Evolutionary conservation across 306 rosid species (phyloP).

Genomic region (Lathyrus oleraceus): DNA sequence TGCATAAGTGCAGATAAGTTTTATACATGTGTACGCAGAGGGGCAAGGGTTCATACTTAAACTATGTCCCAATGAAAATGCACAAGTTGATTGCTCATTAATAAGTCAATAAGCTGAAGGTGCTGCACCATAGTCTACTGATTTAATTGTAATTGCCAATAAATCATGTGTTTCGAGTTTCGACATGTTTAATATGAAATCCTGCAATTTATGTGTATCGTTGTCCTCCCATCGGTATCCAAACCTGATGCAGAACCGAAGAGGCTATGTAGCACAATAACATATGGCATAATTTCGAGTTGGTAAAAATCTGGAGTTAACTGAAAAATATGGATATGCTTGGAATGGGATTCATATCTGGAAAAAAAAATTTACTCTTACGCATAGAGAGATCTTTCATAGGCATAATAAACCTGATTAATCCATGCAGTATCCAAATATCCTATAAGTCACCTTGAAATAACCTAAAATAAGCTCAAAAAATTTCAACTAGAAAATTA

Average conservation of each 20-base stretch:
- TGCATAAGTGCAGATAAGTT: neutral
- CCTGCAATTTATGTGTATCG: neutral
- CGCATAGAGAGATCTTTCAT: neutral
- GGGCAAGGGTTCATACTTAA: neutral
- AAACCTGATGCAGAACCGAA: too few species aligned
- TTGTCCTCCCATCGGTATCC: neutral
- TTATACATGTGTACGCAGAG: neutral
- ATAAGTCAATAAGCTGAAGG: neutral
- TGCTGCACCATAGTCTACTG: neutral
- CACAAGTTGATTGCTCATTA: neutral
- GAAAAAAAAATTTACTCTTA: neutral
- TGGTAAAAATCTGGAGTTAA: too few species aligned
- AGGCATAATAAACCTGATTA: neutral
- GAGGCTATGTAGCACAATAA: too few species aligned
- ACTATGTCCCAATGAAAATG: neutral
- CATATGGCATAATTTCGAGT: too few species aligned
- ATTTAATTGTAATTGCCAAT: neutral
- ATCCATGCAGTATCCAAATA: neutral
- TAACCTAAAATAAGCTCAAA: neutral
- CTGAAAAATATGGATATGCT: too few species aligned
- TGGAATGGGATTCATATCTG: neutral
- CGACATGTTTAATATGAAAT: neutral
- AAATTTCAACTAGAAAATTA: neutral
- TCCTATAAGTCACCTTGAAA: neutral
- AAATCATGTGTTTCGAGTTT: neutral